A percentile compares a stretch with the other conserved stretches of the same genome.
phyloP scores from a whole-genome alignment of 225 moss, liverwort and hornwort species.

The Rhytidiadelphus loreus region DNA sequence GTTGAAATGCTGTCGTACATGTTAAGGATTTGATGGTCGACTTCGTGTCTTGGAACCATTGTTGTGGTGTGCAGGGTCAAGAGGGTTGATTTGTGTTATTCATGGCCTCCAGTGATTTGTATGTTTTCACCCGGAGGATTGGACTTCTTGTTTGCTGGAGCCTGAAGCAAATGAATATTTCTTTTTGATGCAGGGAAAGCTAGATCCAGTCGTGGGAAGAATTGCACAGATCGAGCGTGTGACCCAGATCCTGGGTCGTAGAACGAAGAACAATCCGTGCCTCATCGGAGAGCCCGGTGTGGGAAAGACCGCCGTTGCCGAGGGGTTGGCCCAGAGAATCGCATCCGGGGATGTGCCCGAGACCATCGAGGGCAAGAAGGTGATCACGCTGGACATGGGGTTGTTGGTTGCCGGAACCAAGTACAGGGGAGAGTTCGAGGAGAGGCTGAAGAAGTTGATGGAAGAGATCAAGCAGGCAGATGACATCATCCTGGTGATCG shows the following conservation, averaged over 20 bases:
- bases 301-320: constrained; percentile 74
- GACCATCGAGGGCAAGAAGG: constrained; percentile 84
- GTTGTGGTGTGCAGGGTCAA: not conserved
- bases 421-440: constrained; percentile 88
- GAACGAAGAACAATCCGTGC: constrained; percentile 81
- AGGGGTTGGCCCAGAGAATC: constrained; percentile 74
- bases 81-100: not conserved
- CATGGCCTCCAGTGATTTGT: no score
- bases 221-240: constrained; percentile 73
- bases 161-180: not conserved
- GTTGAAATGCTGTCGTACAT: not conserved
- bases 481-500: constrained; percentile 78
- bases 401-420: constrained; percentile 82
- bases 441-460: constrained; percentile 88
- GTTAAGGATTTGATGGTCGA: not conserved
- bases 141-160: not conserved
- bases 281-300: constrained; percentile 80
- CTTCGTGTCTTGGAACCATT: not conserved
- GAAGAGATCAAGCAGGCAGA: constrained; percentile 92
- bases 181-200: constrained; percentile 40
- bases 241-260: constrained; percentile 69
- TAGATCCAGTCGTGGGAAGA: constrained; percentile 78
- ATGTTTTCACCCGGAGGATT: not conserved
- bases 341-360: constrained; percentile 74
- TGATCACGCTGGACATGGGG: constrained; percentile 85